Conservation (phyloP, 169 alveolate genomes). For the Blepharisma undulans region DNA sequence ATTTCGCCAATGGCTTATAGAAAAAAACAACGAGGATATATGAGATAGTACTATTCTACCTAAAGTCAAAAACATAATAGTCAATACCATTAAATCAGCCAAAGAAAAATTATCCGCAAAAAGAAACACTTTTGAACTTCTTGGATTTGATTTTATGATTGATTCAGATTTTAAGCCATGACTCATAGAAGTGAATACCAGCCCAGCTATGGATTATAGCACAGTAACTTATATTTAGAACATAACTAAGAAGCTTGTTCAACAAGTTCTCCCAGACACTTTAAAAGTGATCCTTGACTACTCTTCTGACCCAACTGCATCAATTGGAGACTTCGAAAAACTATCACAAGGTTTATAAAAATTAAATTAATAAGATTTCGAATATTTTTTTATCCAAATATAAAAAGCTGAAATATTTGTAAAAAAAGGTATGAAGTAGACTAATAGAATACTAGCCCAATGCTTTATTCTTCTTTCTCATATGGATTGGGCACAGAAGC, state of each 20-base stretch:
- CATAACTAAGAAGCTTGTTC: slow-evolving; percentile 35
- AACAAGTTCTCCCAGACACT: slow-evolving; percentile 29
- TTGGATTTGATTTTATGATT: slow-evolving; percentile 89
- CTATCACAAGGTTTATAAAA: neutral
- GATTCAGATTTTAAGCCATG: slow-evolving; percentile 85
- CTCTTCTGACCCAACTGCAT: neutral
- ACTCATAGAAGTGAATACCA: slow-evolving; percentile 86
- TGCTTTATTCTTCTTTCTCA: neutral
- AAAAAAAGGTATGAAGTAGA: neutral
- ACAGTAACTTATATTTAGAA: slow-evolving; percentile 47
- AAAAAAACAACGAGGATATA: slow-evolving; percentile 62
- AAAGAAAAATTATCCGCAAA: slow-evolving; percentile 70
- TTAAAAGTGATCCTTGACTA: slow-evolving; percentile 31
- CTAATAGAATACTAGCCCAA: neutral
- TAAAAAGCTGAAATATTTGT: neutral
- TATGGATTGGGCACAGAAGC: neutral
- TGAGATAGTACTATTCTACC: slow-evolving; percentile 64
- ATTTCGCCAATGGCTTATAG: neutral
- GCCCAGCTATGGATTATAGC: slow-evolving; percentile 88
- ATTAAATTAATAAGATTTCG: neutral
- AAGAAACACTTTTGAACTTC: slow-evolving; percentile 77
- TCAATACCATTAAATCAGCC: slow-evolving; percentile 67
- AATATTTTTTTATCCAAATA: neutral
- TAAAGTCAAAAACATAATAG: slow-evolving; percentile 66
- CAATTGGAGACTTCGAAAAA: neutral